Base-by-base conservation (phyloP, 441 rosid species). In the Erysimum cheiri region DNA sequence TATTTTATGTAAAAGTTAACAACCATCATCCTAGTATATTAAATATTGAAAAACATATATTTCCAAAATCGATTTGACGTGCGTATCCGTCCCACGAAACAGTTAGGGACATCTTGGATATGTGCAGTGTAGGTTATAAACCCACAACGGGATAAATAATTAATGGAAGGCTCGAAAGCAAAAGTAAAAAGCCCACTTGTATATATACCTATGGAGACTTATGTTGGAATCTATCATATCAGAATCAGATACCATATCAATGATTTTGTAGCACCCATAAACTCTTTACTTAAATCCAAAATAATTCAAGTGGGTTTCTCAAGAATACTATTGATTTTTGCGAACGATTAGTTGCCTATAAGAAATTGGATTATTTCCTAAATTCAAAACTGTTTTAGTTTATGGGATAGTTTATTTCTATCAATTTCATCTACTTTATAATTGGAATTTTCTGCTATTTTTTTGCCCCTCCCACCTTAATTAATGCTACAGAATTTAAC, bases 111-210 rank as follows among this genome's bases (percentile, higher is more conserved):
- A 73, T 66, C 26, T 59, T 67, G 61, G 33, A 52, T 59, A 33
- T 66, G 35, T 60, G 41, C 59, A 50, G 6, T 52, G 73, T 41
- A 73, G 57, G 63, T 73, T 73, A 67, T 52, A 52, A 50, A 73
- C 52, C 73, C 57, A 59, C 40, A 67, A 67, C 26, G 49, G 58
- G 78, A 67, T 52, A 61, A 22, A 61, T 63, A 62, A 69, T 63
- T 63, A 48, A 63, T 55, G 39, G 54, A 62, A 56, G 33, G 39
- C 71, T 75, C 56, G 65, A 75, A 75, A 75, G 75, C 71, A 46
- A 74, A 61, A 68, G 54, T 68, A 24, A 39, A 46, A 54, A 52
- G n/a, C 74, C 73, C 64, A 68, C 70, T 68, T 68, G 58, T 67
- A 31, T 69, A 61, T 64, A 46, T 62, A 63, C 44, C 14, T 43